Conservation (phyloP, 1,284 basidiomycete species). For the Austropuccinia psidii region DNA sequence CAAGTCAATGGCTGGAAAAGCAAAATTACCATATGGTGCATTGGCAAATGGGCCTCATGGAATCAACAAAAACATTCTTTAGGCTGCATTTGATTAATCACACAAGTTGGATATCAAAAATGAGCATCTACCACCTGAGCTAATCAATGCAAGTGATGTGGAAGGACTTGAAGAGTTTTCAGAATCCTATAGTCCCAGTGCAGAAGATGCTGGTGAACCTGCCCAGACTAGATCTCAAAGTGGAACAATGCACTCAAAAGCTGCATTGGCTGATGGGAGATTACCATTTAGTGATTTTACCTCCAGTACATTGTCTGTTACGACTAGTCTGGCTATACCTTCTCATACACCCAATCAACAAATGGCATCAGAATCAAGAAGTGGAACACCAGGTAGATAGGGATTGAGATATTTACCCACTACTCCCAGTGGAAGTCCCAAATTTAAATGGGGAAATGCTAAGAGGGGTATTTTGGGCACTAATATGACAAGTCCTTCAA, state of each 20-base stretch:
- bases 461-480: slow-evolving; percentile 87
- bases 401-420: slow-evolving; percentile 30
- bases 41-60: slow-evolving; percentile 86
- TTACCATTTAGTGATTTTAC: slow-evolving; percentile 26
- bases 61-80: slow-evolving; percentile 84
- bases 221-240: slow-evolving; percentile 16
- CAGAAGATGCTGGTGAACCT: slow-evolving; percentile 32
- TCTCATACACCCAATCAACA: slow-evolving; percentile 14
- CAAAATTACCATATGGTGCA: slow-evolving; percentile 72
- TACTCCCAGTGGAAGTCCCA: slow-evolving; percentile 28
- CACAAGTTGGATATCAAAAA: slow-evolving; percentile 99
- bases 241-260: slow-evolving; percentile 25
- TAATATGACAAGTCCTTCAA: slow-evolving; percentile 91
- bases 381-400: slow-evolving; percentile 1
- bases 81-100: slow-evolving; percentile 79
- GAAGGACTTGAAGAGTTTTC: slow-evolving; percentile 41
- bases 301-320: not conserved
- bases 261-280: slow-evolving; percentile 18
- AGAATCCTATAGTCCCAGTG: slow-evolving; percentile 31
- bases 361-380: not conserved
- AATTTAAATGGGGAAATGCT: slow-evolving; percentile 68
- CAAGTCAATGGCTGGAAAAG: slow-evolving; percentile 75
- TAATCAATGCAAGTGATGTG: slow-evolving; percentile 70
- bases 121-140: slow-evolving; percentile 87
- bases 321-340: slow-evolving; percentile 17